Conservation (phyloP, 2,329 filamentous ascomycete species). For the Arthrobotrys megalospora region DNA sequence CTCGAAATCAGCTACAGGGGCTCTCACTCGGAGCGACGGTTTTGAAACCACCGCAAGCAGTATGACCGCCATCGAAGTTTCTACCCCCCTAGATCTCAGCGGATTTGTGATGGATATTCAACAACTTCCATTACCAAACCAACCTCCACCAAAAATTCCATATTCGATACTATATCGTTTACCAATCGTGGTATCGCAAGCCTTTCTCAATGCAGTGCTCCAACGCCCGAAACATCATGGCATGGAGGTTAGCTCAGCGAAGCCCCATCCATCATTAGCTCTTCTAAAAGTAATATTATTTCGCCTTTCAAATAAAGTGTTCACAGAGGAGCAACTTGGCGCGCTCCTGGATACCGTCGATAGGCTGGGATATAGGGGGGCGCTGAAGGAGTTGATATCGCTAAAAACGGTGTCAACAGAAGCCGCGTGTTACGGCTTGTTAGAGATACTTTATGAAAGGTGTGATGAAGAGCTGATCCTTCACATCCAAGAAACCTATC, state of each 20-base stretch:
- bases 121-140: no score
- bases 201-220: neutral
- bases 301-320: constrained; percentile 13
- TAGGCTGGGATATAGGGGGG: neutral
- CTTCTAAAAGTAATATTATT: constrained; percentile 15
- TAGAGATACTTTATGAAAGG: neutral
- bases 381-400: constrained; percentile 11
- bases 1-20: neutral
- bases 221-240: neutral
- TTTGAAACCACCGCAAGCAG: neutral
- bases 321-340: neutral
- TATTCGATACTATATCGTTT: neutral
- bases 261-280: neutral
- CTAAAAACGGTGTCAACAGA: neutral
- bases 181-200: constrained; percentile 2
- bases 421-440: constrained; percentile 1
- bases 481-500: neutral
- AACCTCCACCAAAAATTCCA: constrained; percentile 5
- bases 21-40: neutral
- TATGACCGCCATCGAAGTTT: neutral
- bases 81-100: neutral
- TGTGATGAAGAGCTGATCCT: neutral
- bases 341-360: neutral
- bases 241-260: neutral
- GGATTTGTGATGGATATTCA: neutral